Evolutionary conservation across 805 yeast genomes (phyloP).

Genomic region (Cyberlindnera mississippiensis): DNA sequence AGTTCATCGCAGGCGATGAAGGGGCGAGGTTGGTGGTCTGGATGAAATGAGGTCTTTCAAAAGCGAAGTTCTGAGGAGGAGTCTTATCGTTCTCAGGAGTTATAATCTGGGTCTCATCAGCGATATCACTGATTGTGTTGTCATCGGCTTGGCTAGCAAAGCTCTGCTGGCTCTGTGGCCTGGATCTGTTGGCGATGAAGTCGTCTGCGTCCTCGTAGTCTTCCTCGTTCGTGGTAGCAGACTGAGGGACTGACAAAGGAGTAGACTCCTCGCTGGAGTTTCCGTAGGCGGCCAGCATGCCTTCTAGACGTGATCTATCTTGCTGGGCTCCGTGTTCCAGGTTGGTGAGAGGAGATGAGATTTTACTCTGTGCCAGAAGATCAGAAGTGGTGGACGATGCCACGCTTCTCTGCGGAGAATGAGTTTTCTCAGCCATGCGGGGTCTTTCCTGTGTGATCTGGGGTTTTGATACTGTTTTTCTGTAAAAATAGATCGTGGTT

Average conservation of each 20-base stretch:
- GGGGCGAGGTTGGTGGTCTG: not conserved
- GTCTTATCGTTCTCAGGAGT: constrained; percentile 1
- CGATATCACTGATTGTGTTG: not conserved
- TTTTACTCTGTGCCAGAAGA: constrained; percentile 7
- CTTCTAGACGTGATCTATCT: constrained; percentile 17
- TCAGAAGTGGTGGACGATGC: constrained; percentile 15
- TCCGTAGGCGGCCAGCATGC: constrained; percentile 12
- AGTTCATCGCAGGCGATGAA: not conserved
- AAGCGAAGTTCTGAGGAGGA: constrained; percentile 2
- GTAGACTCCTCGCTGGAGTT: constrained; percentile 2
- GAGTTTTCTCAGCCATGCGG: not conserved
- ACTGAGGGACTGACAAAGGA: not conserved
- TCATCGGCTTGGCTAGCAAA: not conserved
- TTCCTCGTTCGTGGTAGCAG: constrained; percentile 9
- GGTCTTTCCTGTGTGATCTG: not conserved
- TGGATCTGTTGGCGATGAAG: constrained; percentile 16
- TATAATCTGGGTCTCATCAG: not conserved
- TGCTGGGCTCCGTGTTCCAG: constrained; percentile 12
- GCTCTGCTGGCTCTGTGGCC: constrained; percentile 1
- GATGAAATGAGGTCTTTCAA: constrained; percentile 6
- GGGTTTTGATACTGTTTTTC: not conserved
- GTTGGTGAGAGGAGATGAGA: constrained; percentile 2
- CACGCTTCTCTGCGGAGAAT: constrained; percentile 7
- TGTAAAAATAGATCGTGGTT: not conserved
- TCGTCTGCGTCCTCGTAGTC: constrained; percentile 24